Evolutionary conservation across 352 stramenopile genomes (phyloP).

Genomic region (Thalassiosira exigua): DNA sequence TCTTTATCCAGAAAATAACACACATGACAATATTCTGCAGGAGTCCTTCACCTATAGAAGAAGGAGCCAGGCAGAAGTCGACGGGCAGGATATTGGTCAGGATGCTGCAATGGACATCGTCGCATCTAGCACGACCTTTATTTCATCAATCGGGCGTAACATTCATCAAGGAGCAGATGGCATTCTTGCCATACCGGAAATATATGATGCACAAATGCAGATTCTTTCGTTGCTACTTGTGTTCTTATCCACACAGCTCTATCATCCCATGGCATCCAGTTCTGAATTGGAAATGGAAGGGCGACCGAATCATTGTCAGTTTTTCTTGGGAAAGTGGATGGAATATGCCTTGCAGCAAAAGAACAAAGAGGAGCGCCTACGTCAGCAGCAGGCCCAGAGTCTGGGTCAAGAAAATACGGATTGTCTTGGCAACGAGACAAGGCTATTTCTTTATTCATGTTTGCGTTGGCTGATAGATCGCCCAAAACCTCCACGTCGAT

Average conservation of each 20-base stretch:
- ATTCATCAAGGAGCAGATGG: slow-evolving; percentile 14
- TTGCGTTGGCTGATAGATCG: slow-evolving; percentile 69
- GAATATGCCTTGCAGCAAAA: slow-evolving; percentile 38
- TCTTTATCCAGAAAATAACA: slow-evolving; percentile 8
- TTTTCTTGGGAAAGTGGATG: slow-evolving; percentile 56
- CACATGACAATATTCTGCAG: slow-evolving; percentile 25
- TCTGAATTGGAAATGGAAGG: slow-evolving; percentile 31
- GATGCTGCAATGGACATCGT: slow-evolving; percentile 54
- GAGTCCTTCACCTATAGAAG: slow-evolving; percentile 54
- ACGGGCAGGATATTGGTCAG: slow-evolving; percentile 19
- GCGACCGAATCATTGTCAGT: slow-evolving; percentile 25
- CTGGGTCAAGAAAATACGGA: slow-evolving; percentile 15
- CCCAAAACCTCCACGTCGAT: slow-evolving; percentile 62
- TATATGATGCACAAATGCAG: slow-evolving; percentile 77
- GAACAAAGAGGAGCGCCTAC: slow-evolving; percentile 21
- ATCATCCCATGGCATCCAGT: slow-evolving; percentile 75
- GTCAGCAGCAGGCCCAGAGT: slow-evolving; percentile 19
- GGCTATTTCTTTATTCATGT: slow-evolving; percentile 54
- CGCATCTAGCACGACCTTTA: slow-evolving; percentile 48
- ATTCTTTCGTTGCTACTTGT: slow-evolving; percentile 70
- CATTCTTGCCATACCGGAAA: slow-evolving; percentile 61
- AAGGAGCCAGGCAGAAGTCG: slow-evolving; percentile 12
- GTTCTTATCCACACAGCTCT: slow-evolving; percentile 77
- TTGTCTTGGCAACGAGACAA: slow-evolving; percentile 28
- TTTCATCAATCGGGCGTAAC: slow-evolving; percentile 43